These are phyloP conservation scores for Fagopyrum homotropicum DNA, from an alignment of 148 eudicot species.

Conservation along the genomic window DNA sequence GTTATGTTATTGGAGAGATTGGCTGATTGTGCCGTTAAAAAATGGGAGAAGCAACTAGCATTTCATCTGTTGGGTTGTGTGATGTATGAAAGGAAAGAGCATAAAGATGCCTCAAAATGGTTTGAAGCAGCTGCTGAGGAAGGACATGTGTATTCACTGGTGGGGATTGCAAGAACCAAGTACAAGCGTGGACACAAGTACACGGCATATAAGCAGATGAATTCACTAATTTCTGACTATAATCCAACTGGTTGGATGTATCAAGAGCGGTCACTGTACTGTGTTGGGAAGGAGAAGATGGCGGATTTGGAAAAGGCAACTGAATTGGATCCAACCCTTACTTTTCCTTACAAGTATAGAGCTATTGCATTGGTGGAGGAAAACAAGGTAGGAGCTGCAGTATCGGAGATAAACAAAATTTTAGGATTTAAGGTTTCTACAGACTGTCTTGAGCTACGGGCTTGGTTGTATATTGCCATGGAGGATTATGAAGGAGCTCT, in stretches of 20 bases:
- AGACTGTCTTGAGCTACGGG: slow-evolving; percentile 75
- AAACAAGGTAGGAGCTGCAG: slow-evolving; percentile 40
- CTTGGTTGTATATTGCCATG: slow-evolving; percentile 59
- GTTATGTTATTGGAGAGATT: slow-evolving; percentile 59
- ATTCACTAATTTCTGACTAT: slow-evolving; percentile 42
- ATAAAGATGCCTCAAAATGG: slow-evolving; percentile 64
- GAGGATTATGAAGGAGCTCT: slow-evolving; percentile 78
- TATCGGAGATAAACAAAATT: slow-evolving; percentile 61
- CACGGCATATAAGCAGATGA: slow-evolving; percentile 60
- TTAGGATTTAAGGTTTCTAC: slow-evolving; percentile 70
- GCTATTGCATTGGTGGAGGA: slow-evolving; percentile 53
- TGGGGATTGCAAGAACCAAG: slow-evolving; percentile 69
- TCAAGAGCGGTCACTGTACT: slow-evolving; percentile 73
- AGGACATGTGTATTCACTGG: slow-evolving; percentile 78
- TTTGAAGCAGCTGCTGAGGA: slow-evolving; percentile 58
- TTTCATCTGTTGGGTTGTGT: slow-evolving; percentile 80
- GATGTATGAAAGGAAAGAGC: slow-evolving; percentile 57
- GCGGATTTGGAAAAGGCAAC: slow-evolving; percentile 59
- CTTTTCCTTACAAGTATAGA: slow-evolving; percentile 73
- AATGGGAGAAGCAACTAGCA: slow-evolving; percentile 77
- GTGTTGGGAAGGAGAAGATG: slow-evolving; percentile 56
- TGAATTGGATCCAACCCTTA: slow-evolving; percentile 64
- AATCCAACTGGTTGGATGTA: slow-evolving; percentile 90
- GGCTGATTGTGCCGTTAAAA: slow-evolving; percentile 48
- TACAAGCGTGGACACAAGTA: slow-evolving; percentile 75